These are phyloP conservation scores for Graphilbum fragrans DNA, from an alignment of 2,329 filamentous ascomycete species.

Conservation along the genomic window DNA sequence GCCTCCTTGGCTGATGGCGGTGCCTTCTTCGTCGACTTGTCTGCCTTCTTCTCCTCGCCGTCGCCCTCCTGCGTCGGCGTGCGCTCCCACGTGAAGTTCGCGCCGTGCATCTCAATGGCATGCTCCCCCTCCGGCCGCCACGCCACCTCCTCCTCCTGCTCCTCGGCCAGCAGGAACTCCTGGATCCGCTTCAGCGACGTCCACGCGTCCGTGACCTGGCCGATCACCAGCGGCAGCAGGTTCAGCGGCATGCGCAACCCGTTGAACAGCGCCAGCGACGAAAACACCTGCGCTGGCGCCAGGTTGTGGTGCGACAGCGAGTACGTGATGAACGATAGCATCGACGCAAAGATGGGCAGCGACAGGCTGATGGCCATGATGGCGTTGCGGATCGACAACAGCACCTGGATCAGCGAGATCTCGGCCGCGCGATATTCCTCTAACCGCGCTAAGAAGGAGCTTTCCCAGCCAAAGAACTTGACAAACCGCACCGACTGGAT, in stretches of 20 bases:
- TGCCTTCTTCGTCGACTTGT: conserved; percentile 13
- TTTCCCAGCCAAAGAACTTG: conserved; percentile 95
- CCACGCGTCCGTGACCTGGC: conserved; percentile 81
- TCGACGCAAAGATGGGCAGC: conserved; percentile 85
- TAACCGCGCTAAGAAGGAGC: conserved; percentile 67
- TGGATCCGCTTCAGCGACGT: conserved; percentile 76
- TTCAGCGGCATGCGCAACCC: conserved; percentile 82
- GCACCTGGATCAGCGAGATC: conserved; percentile 70
- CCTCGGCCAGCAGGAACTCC: conserved; percentile 78
- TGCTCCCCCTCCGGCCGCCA: conserved; percentile 44
- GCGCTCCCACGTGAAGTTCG: conserved; percentile 80
- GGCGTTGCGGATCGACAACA: conserved; percentile 72
- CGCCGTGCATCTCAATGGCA: conserved; percentile 59
- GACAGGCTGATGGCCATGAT: conserved; percentile 78
- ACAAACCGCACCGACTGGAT: conserved; percentile 85
- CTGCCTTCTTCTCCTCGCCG: conserved; percentile 20
- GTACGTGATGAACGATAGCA: conserved; percentile 85
- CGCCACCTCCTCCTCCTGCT: conserved; percentile 60
- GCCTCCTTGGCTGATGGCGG: neutral
- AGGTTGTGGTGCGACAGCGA: conserved; percentile 55
- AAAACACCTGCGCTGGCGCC: conserved; percentile 71
- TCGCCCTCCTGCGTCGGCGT: conserved; percentile 42
- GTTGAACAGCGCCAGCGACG: conserved; percentile 89
- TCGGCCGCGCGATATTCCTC: conserved; percentile 63
- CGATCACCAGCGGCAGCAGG: conserved; percentile 74